These are phyloP conservation scores for Didymella keratinophila DNA, from an alignment of 2,329 filamentous ascomycete genomes.

Conservation along the genomic window DNA sequence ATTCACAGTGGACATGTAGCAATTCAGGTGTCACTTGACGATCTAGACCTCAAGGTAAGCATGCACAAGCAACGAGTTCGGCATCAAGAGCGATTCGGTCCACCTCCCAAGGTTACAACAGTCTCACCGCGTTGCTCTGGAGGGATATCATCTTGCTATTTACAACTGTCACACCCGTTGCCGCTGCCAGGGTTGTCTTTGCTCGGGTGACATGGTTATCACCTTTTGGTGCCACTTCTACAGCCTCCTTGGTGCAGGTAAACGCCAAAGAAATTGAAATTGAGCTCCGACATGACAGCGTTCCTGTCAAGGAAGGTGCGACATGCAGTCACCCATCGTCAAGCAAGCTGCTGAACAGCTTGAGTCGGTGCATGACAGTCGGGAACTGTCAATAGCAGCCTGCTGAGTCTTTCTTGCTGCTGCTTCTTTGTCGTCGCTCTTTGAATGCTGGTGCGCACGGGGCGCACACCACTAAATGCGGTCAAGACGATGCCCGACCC, in stretches of 20 bases:
- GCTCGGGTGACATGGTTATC: no score
- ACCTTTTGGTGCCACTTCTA: background rate
- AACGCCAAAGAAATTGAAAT: conserved; percentile 18
- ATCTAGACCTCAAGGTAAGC: background rate
- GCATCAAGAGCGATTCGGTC: conserved; percentile 1
- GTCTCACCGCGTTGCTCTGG: conserved; percentile 13
- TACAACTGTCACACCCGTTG: conserved; percentile 7
- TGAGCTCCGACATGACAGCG: conserved; percentile 23
- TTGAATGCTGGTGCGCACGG: conserved; percentile 12
- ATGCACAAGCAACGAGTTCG: background rate
- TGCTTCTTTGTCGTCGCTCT: conserved; percentile 9
- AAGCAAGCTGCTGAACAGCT: background rate
- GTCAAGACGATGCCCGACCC: conserved; percentile 22
- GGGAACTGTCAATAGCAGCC: background rate
- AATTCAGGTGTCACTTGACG: background rate
- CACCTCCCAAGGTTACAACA: conserved; percentile 4
- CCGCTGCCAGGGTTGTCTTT: background rate
- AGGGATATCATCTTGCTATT: background rate
- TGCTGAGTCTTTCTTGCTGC: background rate
- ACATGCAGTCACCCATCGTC: conserved; percentile 28
- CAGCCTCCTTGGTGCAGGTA: conserved; percentile 22
- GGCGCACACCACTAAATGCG: conserved; percentile 14
- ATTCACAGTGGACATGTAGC: background rate
- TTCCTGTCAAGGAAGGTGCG: conserved; percentile 26
- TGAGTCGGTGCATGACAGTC: background rate